Evolutionary conservation across 768 basidiomycete genomes (phyloP), one percentile per base, ranked within the genome.

Genomic region (Stropharia rugosoannulata): DNA sequence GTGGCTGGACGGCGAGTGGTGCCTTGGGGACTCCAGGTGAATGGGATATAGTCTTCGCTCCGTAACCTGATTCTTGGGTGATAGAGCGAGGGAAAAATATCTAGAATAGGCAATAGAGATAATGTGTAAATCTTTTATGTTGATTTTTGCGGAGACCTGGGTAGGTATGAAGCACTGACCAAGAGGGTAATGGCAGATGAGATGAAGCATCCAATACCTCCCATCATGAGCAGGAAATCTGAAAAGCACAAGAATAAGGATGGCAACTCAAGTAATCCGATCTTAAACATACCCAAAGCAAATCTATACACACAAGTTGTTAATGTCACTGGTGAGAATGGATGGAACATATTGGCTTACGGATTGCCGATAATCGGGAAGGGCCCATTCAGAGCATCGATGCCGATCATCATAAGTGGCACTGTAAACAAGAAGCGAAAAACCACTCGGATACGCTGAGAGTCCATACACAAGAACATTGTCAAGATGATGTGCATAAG

Each of bases 111-210:
- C 5, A 10, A 32, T 32, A 4, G 29, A 32, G 29, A 10, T 3
- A 32, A 32, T 32, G 29, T 32, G 9, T 63, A 12, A 37, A 16
- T 22, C 37, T 16, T 40, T 32, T 19, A 48, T 57, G 18, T 18
- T 36, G 43, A 19, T 12, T 36, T 25, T 13, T 27, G 43, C 32
- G 22, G 22, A 45, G 37, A 16, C 22, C 22, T 29, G 29, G 36
- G 42, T 18, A 55, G 18, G 39, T 46, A 29, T 48, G 22, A 38
- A 19, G 29, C 16, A 69, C 84, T 64, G 64, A 90, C 90, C 32
- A 93, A 76, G 32, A 93, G 76, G 3, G 91, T 93, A 19, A 93
- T 88, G 15, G 84, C 83, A 22, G 90, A 90, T 3, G 90, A 93
- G 18, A 90, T 77, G 63, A 92, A 84, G 62, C 86, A 86, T 12